Evolutionary conservation across 495 filamentous ascomycete species (phyloP), one percentile per base, ranked within the genome.

Genomic region (Xylaria longipes): DNA sequence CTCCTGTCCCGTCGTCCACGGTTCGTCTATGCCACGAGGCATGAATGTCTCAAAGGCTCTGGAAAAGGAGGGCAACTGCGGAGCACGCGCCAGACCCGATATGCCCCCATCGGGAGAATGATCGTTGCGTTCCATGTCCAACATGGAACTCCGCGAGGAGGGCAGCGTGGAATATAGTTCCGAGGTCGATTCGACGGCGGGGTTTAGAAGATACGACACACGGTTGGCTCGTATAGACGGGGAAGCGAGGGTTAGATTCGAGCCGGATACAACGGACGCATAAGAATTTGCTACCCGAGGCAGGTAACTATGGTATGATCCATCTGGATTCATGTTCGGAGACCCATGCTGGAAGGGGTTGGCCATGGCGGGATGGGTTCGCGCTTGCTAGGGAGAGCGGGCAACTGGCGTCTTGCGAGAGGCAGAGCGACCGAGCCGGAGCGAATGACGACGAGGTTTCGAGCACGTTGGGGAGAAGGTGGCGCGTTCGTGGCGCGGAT

Each of bases 251-350:
- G 57, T 73, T 72, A 76, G 61, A 69, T 73, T 85, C 75, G 90
- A 83, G 67, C 93, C 92, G 41, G 94, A 91, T 64, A 92, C 88
- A 62, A 94, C 92, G 65, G 93, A 93, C 60, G 94, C 93, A 85
- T 97, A 97, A 41, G 94, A 97, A 0, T 80, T 80, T 58, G 85
- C 81, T 61, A 78, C 74, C 63, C 78, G 73, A 0, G 77, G 77
- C 60, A 81, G 74, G 65, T 76, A 77, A 61, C 71, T 73, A 37
- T 75, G 73, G 65, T 77, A 76, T 56, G 63, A 57, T 27, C 69
- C 62, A 75, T 78, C 81, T 76, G 69, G 78, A 41, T 79, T 72
- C 57, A 74, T 75, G 60, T 75, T 75, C 62, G 73, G 71, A 2
- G 72, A 65, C 54, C 73, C 74, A 72, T 77, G 73, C 2, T 74